Conservation (phyloP, 495 filamentous ascomycete genomes). For the Monascus purpureus region DNA sequence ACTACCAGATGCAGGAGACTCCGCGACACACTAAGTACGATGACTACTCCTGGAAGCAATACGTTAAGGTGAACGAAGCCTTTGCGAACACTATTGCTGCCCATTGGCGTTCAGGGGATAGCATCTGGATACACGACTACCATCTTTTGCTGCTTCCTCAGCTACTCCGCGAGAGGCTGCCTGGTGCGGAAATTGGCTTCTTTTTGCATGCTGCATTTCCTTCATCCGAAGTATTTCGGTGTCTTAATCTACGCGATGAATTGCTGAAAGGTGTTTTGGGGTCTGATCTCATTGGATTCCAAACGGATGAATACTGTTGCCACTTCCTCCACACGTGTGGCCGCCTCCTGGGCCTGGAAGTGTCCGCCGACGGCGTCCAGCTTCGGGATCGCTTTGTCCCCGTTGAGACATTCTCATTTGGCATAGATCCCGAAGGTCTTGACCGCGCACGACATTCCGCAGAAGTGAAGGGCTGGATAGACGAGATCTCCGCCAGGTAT, state of each 20-base stretch:
- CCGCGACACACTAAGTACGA: slow-evolving; percentile 90
- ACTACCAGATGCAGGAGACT: slow-evolving; percentile 88
- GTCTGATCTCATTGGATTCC: slow-evolving; percentile 79
- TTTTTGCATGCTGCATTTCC: slow-evolving; percentile 87
- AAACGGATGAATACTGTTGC: slow-evolving; percentile 78
- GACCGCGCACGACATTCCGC: slow-evolving; percentile 46
- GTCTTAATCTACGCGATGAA: slow-evolving; percentile 60
- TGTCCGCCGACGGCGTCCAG: slow-evolving; percentile 64
- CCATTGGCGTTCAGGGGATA: slow-evolving; percentile 74
- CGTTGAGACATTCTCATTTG: slow-evolving; percentile 36
- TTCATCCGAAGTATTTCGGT: slow-evolving; percentile 83
- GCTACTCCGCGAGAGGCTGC: slow-evolving; percentile 64
- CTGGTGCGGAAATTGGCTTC: slow-evolving; percentile 79
- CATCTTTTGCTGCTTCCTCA: slow-evolving; percentile 69
- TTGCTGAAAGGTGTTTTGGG: slow-evolving; percentile 78
- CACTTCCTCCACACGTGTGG: slow-evolving; percentile 89
- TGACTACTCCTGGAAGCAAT: slow-evolving; percentile 90
- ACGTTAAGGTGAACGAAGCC: slow-evolving; percentile 70
- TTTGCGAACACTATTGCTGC: slow-evolving; percentile 74
- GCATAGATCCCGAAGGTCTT: slow-evolving; percentile 55
- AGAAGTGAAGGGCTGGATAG: slow-evolving; percentile 59
- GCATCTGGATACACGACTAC: slow-evolving; percentile 87
- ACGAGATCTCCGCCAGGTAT: slow-evolving; percentile 56
- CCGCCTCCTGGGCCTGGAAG: slow-evolving; percentile 64
- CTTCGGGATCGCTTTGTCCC: slow-evolving; percentile 74